Evolutionary conservation across 2,329 filamentous ascomycete species (phyloP).

Genomic region (Penicillium sp.): DNA sequence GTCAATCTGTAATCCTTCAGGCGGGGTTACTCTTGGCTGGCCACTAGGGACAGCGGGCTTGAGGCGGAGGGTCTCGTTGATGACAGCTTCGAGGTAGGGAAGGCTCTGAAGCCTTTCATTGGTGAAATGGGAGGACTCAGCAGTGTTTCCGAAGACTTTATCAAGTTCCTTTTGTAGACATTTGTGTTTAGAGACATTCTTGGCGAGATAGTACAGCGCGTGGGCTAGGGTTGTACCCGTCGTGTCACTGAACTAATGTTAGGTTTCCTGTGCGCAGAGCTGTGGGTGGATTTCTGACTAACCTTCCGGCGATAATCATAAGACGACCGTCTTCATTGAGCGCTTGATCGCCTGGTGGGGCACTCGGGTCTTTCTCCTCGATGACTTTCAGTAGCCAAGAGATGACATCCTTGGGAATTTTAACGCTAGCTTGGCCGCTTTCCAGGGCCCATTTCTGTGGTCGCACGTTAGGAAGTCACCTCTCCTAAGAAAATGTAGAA

Average conservation of each 20-base stretch:
- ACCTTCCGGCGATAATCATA: constrained; percentile 8
- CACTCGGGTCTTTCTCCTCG: constrained; percentile 38
- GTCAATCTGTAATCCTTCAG: constrained; percentile 23
- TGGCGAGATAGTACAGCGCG: constrained; percentile 3
- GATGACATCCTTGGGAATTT: constrained; percentile 35
- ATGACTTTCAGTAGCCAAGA: constrained; percentile 44
- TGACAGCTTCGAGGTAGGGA: constrained; percentile 3
- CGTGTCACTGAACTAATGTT: constrained; percentile 4
- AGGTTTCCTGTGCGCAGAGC: neutral
- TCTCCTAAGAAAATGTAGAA: no score
- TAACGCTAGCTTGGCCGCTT: neutral
- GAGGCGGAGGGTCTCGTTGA: constrained; percentile 30
- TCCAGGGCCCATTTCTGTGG: neutral
- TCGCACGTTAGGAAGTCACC: neutral
- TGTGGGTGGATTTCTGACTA: neutral
- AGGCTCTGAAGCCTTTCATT: neutral
- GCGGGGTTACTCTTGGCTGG: constrained; percentile 36
- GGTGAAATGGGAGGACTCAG: neutral
- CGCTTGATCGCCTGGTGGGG: constrained; percentile 26
- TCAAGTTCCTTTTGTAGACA: constrained; percentile 2
- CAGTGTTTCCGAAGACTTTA: neutral
- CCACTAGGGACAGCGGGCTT: constrained; percentile 35
- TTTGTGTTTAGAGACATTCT: neutral
- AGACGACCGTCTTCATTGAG: constrained; percentile 11
- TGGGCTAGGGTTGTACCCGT: constrained; percentile 3